Evolutionary conservation across 495 filamentous ascomycete species (phyloP).

Genomic region (Penicillium turbatum): DNA sequence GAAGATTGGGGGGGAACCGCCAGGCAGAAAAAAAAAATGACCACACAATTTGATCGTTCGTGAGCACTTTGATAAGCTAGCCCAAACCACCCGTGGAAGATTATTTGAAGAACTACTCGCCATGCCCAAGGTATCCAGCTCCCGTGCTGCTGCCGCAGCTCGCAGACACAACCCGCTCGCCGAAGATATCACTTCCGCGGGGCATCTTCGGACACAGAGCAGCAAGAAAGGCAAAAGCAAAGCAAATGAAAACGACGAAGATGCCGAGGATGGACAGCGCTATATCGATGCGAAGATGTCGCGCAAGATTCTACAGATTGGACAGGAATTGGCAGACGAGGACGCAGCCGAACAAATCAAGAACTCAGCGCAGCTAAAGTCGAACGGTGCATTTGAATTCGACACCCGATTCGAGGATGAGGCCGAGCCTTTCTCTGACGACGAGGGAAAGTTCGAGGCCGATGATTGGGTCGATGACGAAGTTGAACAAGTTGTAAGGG

Average conservation of each 20-base stretch:
- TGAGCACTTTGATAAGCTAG: constrained; percentile 6
- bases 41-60: constrained; percentile 30
- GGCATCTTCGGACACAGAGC: constrained; percentile 53
- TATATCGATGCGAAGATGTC: constrained; percentile 85
- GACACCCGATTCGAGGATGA: constrained; percentile 52
- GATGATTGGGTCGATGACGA: constrained; percentile 62
- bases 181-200: constrained; percentile 63
- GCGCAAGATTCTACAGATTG: constrained; percentile 80
- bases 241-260: constrained; percentile 47
- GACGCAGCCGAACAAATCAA: constrained; percentile 50
- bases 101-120: constrained; percentile 3
- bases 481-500: constrained; percentile 64
- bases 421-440: constrained; percentile 51
- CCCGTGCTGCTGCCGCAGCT: constrained; percentile 36
- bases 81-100: constrained; percentile 3
- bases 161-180: constrained; percentile 68
- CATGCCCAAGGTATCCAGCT: constrained; percentile 45
- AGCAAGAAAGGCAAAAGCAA: constrained; percentile 55
- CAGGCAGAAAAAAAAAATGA: constrained; percentile 38
- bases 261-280: constrained; percentile 58
- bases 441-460: constrained; percentile 53
- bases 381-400: constrained; percentile 62
- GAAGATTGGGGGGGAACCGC: constrained; percentile 17
- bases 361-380: constrained; percentile 24
- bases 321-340: constrained; percentile 76